Conservation (phyloP, 805 yeast genomes). For the Ogataea haglerorum region DNA sequence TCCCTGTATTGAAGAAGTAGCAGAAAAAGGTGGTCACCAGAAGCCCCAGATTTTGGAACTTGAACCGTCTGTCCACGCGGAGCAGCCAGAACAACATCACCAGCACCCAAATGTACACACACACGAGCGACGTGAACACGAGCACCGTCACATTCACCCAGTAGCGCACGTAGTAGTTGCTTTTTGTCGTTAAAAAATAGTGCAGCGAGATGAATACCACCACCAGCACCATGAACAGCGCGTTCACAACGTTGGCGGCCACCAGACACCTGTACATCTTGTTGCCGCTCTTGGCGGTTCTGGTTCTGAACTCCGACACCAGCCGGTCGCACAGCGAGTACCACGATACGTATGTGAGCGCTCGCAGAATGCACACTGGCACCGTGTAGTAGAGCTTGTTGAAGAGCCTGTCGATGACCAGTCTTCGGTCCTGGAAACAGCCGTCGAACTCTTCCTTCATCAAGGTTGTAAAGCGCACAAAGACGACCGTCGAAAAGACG, state of each 20-base stretch:
- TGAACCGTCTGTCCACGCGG: conserved; percentile 44
- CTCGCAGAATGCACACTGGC: conserved; percentile 39
- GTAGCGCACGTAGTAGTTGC: conserved; percentile 17
- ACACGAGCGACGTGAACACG: conserved; percentile 30
- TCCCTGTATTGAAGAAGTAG: conserved; percentile 34
- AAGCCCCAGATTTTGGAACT: conserved; percentile 44
- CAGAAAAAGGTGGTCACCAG: conserved; percentile 41
- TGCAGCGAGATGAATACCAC: conserved; percentile 9
- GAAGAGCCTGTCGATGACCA: conserved; percentile 38
- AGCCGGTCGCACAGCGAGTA: conserved; percentile 14
- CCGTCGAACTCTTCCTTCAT: conserved; percentile 48
- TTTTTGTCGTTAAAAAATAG: conserved; percentile 1
- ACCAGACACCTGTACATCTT: conserved; percentile 6
- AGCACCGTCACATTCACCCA: conserved; percentile 31
- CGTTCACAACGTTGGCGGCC: conserved; percentile 7
- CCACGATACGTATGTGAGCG: conserved; percentile 53
- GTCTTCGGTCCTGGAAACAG: conserved; percentile 51
- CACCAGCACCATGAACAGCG: conserved; percentile 6
- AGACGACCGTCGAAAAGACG: conserved; percentile 48
- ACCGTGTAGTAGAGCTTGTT: conserved; percentile 37
- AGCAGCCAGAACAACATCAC: conserved; percentile 38
- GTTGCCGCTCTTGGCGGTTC: conserved; percentile 4
- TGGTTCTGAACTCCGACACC: conserved; percentile 9
- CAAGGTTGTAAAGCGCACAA: conserved; percentile 43
- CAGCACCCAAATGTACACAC: conserved; percentile 31